Evolutionary conservation across 2,329 filamentous ascomycete genomes (phyloP).

Genomic region (Sporothrix pallida): DNA sequence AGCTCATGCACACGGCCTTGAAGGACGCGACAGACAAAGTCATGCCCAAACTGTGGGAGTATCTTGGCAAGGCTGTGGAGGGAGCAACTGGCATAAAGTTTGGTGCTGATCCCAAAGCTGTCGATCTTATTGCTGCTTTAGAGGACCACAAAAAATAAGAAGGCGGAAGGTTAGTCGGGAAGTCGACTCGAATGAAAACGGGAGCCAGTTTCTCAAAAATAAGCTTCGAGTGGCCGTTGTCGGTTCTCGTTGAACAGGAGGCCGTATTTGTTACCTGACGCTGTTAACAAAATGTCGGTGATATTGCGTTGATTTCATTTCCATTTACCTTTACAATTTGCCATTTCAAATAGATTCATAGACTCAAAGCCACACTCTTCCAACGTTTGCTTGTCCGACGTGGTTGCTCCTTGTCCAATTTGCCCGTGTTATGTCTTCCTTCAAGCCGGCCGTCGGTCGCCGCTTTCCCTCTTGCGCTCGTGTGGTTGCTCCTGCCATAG

Average conservation of each 20-base stretch:
- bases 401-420: not conserved
- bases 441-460: too few relatives aligned
- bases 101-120: too few relatives aligned
- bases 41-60: not conserved
- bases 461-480: too few relatives aligned
- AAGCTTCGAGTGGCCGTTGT: too few relatives aligned
- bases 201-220: too few relatives aligned
- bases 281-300: not conserved
- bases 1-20: constrained; percentile 36
- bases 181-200: too few relatives aligned
- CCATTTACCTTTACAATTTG: not conserved
- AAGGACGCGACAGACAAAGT: constrained; percentile 31
- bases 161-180: too few relatives aligned
- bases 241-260: too few relatives aligned
- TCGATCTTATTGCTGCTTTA: too few relatives aligned
- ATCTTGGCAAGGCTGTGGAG: not conserved
- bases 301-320: not conserved
- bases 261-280: not conserved
- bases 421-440: not conserved
- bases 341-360: constrained; percentile 14
- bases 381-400: constrained; percentile 8
- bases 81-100: too few relatives aligned
- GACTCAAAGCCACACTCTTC: not conserved
- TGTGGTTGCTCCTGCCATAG: too few relatives aligned
- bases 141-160: too few relatives aligned